Conservation (phyloP, 2,329 filamentous ascomycete genomes). For the Gaeumannomyces tritici region DNA sequence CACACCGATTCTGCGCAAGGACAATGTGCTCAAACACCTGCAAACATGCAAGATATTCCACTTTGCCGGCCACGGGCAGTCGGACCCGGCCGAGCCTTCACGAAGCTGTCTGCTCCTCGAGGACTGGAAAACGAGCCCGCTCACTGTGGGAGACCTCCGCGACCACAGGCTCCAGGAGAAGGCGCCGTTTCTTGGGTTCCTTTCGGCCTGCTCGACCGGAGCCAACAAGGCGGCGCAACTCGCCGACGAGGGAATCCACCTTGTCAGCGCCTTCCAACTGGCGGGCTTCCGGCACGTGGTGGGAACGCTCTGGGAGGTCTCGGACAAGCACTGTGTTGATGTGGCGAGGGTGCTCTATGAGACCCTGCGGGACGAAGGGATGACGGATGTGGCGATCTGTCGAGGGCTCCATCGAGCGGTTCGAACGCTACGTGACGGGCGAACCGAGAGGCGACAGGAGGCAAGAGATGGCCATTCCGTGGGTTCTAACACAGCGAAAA, state of each 20-base stretch:
- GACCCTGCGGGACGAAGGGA: constrained; percentile 3
- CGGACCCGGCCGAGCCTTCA: not conserved
- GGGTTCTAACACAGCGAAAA: too few species aligned
- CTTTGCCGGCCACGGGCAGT: not conserved
- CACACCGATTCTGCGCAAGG: not conserved
- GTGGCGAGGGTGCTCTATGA: constrained; percentile 13
- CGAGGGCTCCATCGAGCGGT: constrained; percentile 6
- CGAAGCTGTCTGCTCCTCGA: not conserved
- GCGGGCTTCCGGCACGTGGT: constrained; percentile 29
- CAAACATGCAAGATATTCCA: not conserved
- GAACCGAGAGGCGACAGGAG: not conserved
- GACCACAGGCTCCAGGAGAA: constrained; percentile 39
- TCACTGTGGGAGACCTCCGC: constrained; percentile 59
- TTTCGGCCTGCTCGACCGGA: constrained; percentile 26
- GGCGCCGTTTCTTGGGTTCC: constrained; percentile 23
- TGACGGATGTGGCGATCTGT: constrained; percentile 5
- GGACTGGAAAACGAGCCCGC: not conserved
- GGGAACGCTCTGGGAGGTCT: constrained; percentile 28
- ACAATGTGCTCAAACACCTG: not conserved
- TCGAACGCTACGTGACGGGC: constrained; percentile 1
- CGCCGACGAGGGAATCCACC: constrained; percentile 26
- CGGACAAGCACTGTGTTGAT: constrained; percentile 20
- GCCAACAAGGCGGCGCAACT: constrained; percentile 11
- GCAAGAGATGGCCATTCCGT: not conserved
- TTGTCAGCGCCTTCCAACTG: constrained; percentile 25